A percentile compares a stretch with the other conserved stretches of the same genome.
These are phyloP conservation scores for Solanum hybrid DNA, from an alignment of 305 asterid genomes.

Conservation along the genomic window DNA sequence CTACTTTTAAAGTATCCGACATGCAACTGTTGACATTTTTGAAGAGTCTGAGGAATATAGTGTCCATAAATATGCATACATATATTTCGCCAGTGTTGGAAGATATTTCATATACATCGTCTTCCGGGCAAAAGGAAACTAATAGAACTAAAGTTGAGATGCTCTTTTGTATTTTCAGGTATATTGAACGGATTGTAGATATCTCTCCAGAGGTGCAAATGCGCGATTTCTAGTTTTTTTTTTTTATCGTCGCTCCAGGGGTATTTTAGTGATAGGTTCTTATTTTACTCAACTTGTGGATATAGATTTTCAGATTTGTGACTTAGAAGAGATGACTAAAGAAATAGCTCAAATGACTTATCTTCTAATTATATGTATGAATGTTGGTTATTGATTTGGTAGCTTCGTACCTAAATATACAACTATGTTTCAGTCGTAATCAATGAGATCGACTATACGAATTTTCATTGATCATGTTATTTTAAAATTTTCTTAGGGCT, in stretches of 20 bases:
- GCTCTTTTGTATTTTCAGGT: not conserved
- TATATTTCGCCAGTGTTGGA: not conserved
- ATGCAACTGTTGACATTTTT: not conserved
- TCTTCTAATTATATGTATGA: not conserved
- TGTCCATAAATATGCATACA: not conserved
- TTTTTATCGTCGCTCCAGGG: not conserved
- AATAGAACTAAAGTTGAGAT: not conserved
- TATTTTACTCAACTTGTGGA: not conserved
- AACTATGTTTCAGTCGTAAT: not conserved
- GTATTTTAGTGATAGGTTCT: not conserved
- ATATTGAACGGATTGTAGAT: not conserved
- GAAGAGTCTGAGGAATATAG: not conserved
- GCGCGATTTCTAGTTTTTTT: not conserved
- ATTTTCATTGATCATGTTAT: not conserved
- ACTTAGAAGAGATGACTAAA: not conserved
- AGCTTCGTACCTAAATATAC: not conserved
- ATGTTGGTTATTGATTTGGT: not conserved
- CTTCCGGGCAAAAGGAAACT: not conserved
- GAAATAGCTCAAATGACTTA: not conserved
- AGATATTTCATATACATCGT: not conserved
- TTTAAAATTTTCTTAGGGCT: not conserved
- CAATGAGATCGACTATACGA: not conserved
- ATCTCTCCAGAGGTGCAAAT: not conserved
- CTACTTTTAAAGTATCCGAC: not conserved
- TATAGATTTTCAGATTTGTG: not conserved